A percentile compares a stretch with the other conserved stretches of the same genome.
phyloP scores from a whole-genome alignment of 805 yeast genomes.

The Scheffersomyces lignosus region DNA sequence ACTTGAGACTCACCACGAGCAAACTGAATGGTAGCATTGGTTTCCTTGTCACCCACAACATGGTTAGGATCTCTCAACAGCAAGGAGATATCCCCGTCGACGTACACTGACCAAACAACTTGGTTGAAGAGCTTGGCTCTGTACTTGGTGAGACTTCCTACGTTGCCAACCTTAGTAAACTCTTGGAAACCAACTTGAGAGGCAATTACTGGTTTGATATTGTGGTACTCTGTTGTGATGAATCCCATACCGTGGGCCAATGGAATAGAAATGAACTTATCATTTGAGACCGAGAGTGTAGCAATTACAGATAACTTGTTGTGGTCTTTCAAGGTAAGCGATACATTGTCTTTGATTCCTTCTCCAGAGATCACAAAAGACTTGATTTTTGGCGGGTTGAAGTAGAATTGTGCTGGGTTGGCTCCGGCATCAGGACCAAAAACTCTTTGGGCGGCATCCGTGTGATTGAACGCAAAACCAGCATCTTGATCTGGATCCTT shows the following conservation, averaged over 20 bases:
- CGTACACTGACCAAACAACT: constrained; percentile 62
- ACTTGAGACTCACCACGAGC: constrained; percentile 25
- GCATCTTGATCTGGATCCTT: constrained; percentile 44
- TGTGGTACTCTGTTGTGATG: constrained; percentile 54
- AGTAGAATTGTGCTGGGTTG: constrained; percentile 58
- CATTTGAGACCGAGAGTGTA: constrained; percentile 12
- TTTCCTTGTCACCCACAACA: constrained; percentile 44
- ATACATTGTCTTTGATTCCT: constrained; percentile 17
- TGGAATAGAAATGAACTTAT: constrained; percentile 39
- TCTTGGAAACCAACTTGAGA: constrained; percentile 65
- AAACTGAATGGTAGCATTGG: constrained; percentile 33
- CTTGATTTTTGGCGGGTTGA: constrained; percentile 66
- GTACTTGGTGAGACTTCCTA: constrained; percentile 51
- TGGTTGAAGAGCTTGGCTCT: constrained; percentile 53
- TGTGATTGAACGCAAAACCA: constrained; percentile 72
- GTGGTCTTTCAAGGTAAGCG: constrained; percentile 24
- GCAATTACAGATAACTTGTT: constrained; percentile 34
- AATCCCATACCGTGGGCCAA: constrained; percentile 83
- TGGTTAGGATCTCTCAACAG: constrained; percentile 31
- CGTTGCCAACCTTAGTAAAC: constrained; percentile 32
- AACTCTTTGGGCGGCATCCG: constrained; percentile 57
- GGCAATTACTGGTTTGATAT: constrained; percentile 33
- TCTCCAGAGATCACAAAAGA: constrained; percentile 50
- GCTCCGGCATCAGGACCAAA: constrained; percentile 63
- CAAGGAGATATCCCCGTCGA: constrained; percentile 36